phyloP scores from a whole-genome alignment of 78 protist species.

The Planoprotostelium fungivorum region DNA sequence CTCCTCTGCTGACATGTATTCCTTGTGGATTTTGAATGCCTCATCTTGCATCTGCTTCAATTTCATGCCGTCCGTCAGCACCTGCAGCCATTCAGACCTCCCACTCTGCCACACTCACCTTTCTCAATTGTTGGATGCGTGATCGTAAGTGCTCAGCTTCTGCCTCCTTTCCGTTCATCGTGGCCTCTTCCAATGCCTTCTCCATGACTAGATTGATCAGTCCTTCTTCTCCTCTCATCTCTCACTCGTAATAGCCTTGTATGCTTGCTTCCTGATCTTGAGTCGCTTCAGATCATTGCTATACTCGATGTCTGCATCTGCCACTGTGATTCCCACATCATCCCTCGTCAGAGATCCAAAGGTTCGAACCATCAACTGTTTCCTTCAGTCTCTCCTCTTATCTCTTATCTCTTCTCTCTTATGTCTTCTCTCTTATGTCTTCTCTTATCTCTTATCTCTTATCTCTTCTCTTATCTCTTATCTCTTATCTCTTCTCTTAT shows the following conservation, averaged over 20 bases:
- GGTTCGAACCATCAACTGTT: neutral
- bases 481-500: neutral
- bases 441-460: neutral
- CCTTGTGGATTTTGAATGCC: neutral
- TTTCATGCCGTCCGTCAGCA: neutral
- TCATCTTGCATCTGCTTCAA: neutral
- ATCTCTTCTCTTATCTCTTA: neutral
- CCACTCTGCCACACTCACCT: neutral
- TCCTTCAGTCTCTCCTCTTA: neutral
- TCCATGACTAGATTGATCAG: neutral
- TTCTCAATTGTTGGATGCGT: neutral
- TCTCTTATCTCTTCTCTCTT: neutral
- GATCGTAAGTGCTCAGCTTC: neutral
- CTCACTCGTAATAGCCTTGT: neutral
- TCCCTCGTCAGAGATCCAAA: neutral
- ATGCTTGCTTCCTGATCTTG: neutral
- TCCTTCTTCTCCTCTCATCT: neutral
- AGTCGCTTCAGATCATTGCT: neutral
- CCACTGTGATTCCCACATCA: neutral
- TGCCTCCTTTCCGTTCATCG: neutral
- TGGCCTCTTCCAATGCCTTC: neutral
- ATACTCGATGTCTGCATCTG: neutral
- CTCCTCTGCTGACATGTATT: neutral
- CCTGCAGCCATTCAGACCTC: neutral
- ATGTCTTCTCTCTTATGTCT: no score